Evolutionary conservation across 257 asterid genomes (phyloP), one percentile per base, ranked within the genome.

Genomic region (Solanum rostratum): DNA sequence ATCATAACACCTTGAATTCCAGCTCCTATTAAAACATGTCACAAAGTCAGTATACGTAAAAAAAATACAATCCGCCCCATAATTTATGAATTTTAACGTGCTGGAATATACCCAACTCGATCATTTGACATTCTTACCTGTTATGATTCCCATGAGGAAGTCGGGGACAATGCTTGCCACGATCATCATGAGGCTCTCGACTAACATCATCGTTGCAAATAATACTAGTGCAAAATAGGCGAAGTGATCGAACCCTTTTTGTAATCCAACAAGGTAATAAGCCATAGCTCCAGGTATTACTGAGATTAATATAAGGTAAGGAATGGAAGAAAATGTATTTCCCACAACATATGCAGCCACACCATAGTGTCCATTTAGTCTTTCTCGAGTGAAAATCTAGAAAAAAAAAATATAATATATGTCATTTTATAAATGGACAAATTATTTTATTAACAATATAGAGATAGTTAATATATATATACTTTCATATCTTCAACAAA

Each of bases 401-500:
- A 18, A 29, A 5, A 14, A 45, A 24, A 2, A 19, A 22, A 43
- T 7, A 16, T 24, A 46, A 3, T 41, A 63, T 62, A 52, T 73
- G 24, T 12, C 15, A 20, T 8, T 1, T 9, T 39, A 30, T 50
- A 52, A 60, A 29, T 19, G 3, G 6, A 1, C 16, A 29, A 49
- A 33, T 19, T 13, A 2, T 20, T 57, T 19, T 13, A 2, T 20
- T 20, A 3, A 57, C 29, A 29, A 3, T 50, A 3, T 84, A 20
- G 5, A 69, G 82, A 22, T 49, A 37, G 5, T 80, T 37, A 33
- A 7, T 14, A 18, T 59, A 62, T 7, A 15, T 19, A 69, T 88
- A 92, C 96, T 78, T 92, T 92, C 94, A 91, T 89, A 84, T 92
- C 95, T 76, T 92, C 96, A 10, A 90, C 92, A 59, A 91, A 93